A percentile compares a stretch with the other conserved stretches of the same genome.
These are phyloP conservation scores for Cryptococcus neoformans DNA, from an alignment of 1,284 basidiomycete genomes.

Conservation along the genomic window DNA sequence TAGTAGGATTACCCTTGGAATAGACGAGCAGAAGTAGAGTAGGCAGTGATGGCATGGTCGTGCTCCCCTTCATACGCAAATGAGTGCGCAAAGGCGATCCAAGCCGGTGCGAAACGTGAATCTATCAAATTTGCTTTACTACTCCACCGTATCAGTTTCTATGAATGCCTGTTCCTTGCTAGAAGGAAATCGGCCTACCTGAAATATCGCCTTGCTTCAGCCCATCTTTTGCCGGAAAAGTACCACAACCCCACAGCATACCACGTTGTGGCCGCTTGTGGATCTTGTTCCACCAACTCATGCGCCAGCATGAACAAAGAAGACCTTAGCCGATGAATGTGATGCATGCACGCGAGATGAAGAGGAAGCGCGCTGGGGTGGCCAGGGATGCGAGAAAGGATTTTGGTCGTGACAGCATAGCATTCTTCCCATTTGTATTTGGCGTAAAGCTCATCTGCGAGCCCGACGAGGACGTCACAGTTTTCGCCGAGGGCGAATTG, in stretches of 20 bases:
- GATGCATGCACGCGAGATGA: constrained; percentile 97
- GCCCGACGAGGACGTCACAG: constrained; percentile 85
- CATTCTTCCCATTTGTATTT: constrained; percentile 93
- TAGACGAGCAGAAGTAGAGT: constrained; percentile 91
- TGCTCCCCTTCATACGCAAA: constrained; percentile 97
- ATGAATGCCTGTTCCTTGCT: background rate
- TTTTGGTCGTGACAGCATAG: constrained; percentile 78
- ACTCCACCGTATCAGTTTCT: constrained; percentile 7
- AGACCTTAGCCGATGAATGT: constrained; percentile 84
- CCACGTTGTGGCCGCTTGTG: constrained; percentile 90
- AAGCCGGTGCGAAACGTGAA: constrained; percentile 90
- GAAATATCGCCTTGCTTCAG: constrained; percentile 86
- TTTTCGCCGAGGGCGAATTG: constrained; percentile 81
- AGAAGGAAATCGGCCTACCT: constrained; percentile 47
- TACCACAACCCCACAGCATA: constrained; percentile 99
- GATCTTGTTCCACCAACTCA: constrained; percentile 88
- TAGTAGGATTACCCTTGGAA: constrained; percentile 70
- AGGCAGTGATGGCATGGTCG: constrained; percentile 96
- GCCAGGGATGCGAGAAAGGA: constrained; percentile 71
- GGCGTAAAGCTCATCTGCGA: constrained; percentile 86
- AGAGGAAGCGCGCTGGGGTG: constrained; percentile 85
- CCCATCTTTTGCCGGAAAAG: constrained; percentile 76
- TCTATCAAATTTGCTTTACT: constrained; percentile 96
- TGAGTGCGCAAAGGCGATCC: constrained; percentile 97
- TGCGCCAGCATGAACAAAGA: constrained; percentile 94